A percentile compares a stretch with the other conserved stretches of the same genome.
Evolutionary conservation across 345 rosid species (phyloP).

Genomic region (Acer negundo): DNA sequence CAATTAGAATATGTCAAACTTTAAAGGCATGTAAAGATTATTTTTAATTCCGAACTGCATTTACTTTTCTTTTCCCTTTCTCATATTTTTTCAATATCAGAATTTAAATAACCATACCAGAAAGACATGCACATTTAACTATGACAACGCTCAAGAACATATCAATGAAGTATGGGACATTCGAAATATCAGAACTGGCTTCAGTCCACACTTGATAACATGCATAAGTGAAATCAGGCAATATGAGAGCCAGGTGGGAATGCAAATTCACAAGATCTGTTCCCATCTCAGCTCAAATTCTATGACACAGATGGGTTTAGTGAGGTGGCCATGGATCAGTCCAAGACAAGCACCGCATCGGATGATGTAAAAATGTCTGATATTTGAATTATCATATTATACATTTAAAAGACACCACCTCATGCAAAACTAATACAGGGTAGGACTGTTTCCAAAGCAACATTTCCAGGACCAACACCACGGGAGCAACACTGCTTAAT

Average conservation of each 20-base stretch:
- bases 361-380: neutral
- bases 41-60: neutral
- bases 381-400: neutral
- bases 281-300: neutral
- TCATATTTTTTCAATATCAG: neutral
- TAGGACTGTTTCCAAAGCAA: neutral
- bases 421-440: neutral
- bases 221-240: neutral
- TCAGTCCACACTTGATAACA: too few species aligned
- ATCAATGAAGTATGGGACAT: neutral
- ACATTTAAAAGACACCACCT: neutral
- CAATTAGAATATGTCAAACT: slow-evolving; percentile 1
- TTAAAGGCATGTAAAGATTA: neutral
- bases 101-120: neutral
- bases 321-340: neutral
- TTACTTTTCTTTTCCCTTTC: neutral
- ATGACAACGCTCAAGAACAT: neutral
- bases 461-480: neutral
- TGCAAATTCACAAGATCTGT: neutral
- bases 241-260: neutral
- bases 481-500: neutral
- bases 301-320: neutral
- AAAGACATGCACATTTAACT: neutral
- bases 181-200: neutral
- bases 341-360: neutral